Conservation (phyloP, 2,329 filamentous ascomycete species). For the Kalmusia sp. region DNA sequence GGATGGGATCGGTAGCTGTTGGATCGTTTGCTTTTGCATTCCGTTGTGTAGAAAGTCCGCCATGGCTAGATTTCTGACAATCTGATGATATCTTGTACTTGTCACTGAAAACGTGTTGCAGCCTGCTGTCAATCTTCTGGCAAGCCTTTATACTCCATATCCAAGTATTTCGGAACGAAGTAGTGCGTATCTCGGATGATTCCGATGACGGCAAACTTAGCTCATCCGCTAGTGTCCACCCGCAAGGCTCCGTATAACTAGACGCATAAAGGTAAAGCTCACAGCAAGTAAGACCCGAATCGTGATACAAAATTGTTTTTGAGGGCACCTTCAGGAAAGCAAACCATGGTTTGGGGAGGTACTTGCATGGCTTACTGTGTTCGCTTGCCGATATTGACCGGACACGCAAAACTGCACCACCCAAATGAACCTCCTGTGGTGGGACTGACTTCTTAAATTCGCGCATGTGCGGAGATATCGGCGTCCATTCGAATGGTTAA, state of each 20-base stretch:
- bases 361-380: background rate
- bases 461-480: too few species aligned
- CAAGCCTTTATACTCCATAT: background rate
- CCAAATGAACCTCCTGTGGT: too few species aligned
- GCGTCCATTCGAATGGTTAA: too few species aligned
- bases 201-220: background rate
- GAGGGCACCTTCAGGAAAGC: too few species aligned
- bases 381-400: background rate
- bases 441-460: too few species aligned
- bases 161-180: too few species aligned
- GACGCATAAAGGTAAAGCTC: too few species aligned
- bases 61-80: background rate
- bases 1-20: constrained; percentile 23
- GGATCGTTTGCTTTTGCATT: constrained; percentile 20
- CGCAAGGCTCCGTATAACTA: background rate
- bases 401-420: too few species aligned
- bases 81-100: background rate
- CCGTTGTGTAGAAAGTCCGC: background rate
- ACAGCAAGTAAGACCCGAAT: too few species aligned
- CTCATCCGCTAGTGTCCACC: background rate
- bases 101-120: background rate
- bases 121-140: background rate
- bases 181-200: background rate
- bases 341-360: background rate
- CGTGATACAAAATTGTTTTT: too few species aligned